Evolutionary conservation across 805 yeast species (phyloP), one percentile per base, ranked within the genome.

Genomic region (Yamadazyma paraphyllophila): DNA sequence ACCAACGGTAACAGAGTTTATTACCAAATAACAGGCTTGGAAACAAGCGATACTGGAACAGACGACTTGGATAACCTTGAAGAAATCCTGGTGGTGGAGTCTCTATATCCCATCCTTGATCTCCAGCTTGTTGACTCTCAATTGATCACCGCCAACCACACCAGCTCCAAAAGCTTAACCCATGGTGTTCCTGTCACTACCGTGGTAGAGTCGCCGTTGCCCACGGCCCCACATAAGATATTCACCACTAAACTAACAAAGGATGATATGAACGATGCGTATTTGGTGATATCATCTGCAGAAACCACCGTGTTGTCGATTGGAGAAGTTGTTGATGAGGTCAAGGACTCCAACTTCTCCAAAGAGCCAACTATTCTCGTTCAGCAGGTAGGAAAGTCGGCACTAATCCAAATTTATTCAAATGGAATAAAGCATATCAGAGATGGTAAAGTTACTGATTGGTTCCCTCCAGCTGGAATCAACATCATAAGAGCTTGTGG

Each of bases 381-480:
- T 0, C 82, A 80, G 38, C 88, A 83, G 53, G 71, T 91, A 46
- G 95, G 96, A 0, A 48, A 51, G 2, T 55, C 62, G 3, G 78
- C 92, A 0, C 60, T 90, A 0, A 77, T 85, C 5, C 99, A 92
- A 60, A 74, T 92, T 1, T 86, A 87, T 59, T 52, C 80, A 0
- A 73, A 78, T 49, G 96, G 94, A 4, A 67, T 92, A 16, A 71
- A 84, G 12, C 88, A 85, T 53, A 61, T 69, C 4, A 53, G 63
- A 25, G 53, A 53, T 17, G 52, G 64, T 14, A 59, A 65, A n/a
- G 64, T 74, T 11, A 64, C 75, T 0, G 85, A 85, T 50, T 94
- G 98, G 98, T 69, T 63, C 25, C 88, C 96, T 1, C 96, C 97
- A 0, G 81, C 83, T 0, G 96, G 94, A 2, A 78, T 82, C 15